Base-by-base conservation (phyloP, 73 alveolate genomes). In the Paramecium caudatum region DNA sequence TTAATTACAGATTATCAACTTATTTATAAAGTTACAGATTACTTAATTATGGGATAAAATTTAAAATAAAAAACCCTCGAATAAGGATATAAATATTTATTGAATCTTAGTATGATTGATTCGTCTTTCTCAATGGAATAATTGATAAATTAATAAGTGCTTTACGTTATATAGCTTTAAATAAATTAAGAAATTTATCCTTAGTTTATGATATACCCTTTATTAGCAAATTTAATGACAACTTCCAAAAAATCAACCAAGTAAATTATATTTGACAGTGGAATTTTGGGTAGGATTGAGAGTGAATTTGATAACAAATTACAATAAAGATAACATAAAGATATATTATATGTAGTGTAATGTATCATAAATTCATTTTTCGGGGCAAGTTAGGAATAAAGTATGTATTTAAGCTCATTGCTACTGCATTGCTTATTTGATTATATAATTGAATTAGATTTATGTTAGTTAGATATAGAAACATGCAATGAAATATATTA, bases 31-130 rank as follows among this genome's bases (percentile, higher is more conserved):
- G 83, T 65, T 1, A 32, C 83, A 1, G 39, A 65, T 30, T 33
- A 8, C 8, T 32, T 65, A 32, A 7, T 65, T 4, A 32, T 32
- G 39, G 15, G 27, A 3, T 32, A 33, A 65, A 10, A 65, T 30
- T 36, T 32, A 7, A 16, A 25, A 4, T 15, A 33, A 1, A 12
- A 10, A 13, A 33, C 39, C 8, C 80, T 27, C 30, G 80, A 21
- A 5, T 65, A 33, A 10, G 83, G 83, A 33, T 65, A 10, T 65
- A 30, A 33, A 16, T 33, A 32, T 27, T 65, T 65, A 15, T 7
- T 65, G 9, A 65, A 65, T 65, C 34, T 65, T n/a, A 65, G 83
- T 32, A 65, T 65, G 83, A 65, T 65, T 33, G 5, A 33, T 25
- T 65, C 83, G 17, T 65, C 83, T 0, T 65, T 32, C 32, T 30